phyloP scores from a whole-genome alignment of 2,329 filamentous ascomycete genomes.

The Trichoderma koningii region DNA sequence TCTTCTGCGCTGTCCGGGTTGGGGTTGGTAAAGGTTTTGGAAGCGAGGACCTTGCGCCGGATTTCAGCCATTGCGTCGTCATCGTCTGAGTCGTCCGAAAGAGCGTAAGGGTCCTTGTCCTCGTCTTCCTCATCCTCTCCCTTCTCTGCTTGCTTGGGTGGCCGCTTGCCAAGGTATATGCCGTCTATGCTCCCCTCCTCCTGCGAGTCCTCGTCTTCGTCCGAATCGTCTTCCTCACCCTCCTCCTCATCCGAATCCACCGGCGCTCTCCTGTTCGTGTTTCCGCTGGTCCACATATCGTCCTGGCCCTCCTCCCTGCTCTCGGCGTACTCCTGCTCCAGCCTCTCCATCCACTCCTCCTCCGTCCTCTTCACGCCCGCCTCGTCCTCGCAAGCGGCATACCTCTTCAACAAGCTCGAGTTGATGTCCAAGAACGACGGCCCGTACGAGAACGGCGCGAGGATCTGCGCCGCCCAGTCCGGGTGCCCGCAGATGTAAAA shows the following conservation, averaged over 20 bases:
- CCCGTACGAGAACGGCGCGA: constrained; percentile 87
- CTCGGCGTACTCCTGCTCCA: constrained; percentile 86
- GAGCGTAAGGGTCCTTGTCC: constrained; percentile 67
- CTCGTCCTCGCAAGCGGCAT: constrained; percentile 81
- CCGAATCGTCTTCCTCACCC: constrained; percentile 49
- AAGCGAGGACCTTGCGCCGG: constrained; percentile 83
- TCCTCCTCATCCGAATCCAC: constrained; percentile 56
- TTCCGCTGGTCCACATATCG: constrained; percentile 89
- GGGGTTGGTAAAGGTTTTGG: constrained; percentile 73
- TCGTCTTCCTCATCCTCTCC: constrained; percentile 42
- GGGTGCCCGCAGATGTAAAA: constrained; percentile 90
- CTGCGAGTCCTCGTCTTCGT: constrained; percentile 47
- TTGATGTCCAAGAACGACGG: constrained; percentile 91
- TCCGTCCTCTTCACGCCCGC: constrained; percentile 82
- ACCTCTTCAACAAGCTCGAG: constrained; percentile 74
- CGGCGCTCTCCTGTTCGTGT: constrained; percentile 69
- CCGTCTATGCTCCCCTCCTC: constrained; percentile 54
- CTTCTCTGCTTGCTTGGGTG: constrained; percentile 33
- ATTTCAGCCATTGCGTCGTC: constrained; percentile 89
- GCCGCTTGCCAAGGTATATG: constrained; percentile 62
- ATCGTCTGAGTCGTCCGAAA: constrained; percentile 81
- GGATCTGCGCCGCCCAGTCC: constrained; percentile 85
- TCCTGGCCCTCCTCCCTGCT: constrained; percentile 69
- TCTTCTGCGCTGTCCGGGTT: constrained; percentile 50
- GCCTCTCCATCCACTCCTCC: constrained; percentile 81